phyloP scores from a whole-genome alignment of 2,329 filamentous ascomycete genomes.

The Didymella arachidicola region DNA sequence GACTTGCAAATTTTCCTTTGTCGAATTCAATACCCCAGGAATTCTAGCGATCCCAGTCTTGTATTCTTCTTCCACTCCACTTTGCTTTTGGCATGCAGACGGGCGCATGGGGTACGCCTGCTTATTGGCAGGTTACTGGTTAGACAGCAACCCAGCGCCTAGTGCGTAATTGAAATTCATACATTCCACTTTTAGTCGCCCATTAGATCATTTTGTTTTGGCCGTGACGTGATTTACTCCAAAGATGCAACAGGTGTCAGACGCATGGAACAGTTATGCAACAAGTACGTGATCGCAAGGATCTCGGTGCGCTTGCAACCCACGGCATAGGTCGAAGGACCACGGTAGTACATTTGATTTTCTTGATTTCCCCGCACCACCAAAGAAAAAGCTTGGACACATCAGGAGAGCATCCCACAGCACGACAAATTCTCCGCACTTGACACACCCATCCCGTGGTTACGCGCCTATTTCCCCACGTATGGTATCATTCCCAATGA shows the following conservation, averaged over 20 bases:
- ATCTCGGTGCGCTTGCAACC: slow-evolving; percentile 19
- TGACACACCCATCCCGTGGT: slow-evolving; percentile 20
- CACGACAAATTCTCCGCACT: slow-evolving; percentile 26
- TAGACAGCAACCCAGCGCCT: slow-evolving; percentile 44
- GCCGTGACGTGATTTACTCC: slow-evolving; percentile 47
- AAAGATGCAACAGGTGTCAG: slow-evolving; percentile 39
- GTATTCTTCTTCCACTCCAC: slow-evolving; percentile 43
- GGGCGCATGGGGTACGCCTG: slow-evolving; percentile 32
- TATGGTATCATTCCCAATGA: slow-evolving; percentile 21
- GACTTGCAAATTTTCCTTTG: slow-evolving; percentile 42
- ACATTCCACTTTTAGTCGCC: slow-evolving; percentile 27
- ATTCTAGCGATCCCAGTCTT: slow-evolving; percentile 42
- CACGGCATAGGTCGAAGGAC: slow-evolving; percentile 3
- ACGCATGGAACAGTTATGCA: slow-evolving; percentile 29
- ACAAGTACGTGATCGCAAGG: slow-evolving; percentile 22
- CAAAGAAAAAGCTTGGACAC: slow-evolving; percentile 16
- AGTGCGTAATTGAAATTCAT: slow-evolving; percentile 45
- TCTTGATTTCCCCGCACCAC: slow-evolving; percentile 30
- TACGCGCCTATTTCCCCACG: slow-evolving; percentile 25
- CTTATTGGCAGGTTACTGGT: slow-evolving; percentile 40
- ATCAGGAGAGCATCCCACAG: slow-evolving; percentile 27
- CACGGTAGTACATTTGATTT: slow-evolving; percentile 5
- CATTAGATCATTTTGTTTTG: slow-evolving; percentile 41
- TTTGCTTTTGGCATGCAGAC: slow-evolving; percentile 32
- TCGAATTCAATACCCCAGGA: slow-evolving; percentile 49